Evolutionary conservation across 768 basidiomycete species (phyloP).

Genomic region (Saitozyma sp.): DNA sequence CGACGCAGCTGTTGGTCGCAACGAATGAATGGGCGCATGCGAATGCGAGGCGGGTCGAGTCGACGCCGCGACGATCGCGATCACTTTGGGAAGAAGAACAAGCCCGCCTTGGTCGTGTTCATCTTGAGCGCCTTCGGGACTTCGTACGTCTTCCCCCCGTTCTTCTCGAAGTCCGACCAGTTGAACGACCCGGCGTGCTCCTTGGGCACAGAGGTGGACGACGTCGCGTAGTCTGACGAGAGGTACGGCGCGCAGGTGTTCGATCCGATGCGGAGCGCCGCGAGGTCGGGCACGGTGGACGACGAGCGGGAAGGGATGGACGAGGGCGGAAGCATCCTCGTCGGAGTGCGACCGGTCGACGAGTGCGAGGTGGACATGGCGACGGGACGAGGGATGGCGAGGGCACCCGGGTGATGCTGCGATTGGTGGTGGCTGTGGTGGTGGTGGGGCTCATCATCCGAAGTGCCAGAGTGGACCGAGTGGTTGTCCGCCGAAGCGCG

Average conservation of each 20-base stretch:
- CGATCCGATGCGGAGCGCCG: constrained; percentile 9
- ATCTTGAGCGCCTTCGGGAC: constrained; percentile 35
- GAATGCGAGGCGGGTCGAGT: too few species aligned
- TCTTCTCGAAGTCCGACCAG: constrained; percentile 36
- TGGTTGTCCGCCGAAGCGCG: background rate
- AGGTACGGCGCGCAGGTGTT: constrained; percentile 2
- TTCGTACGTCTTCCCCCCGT: constrained; percentile 41
- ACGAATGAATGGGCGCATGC: too few species aligned
- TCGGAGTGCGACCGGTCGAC: constrained; percentile 8
- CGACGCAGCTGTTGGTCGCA: too few species aligned
- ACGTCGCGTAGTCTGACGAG: background rate
- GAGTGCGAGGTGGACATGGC: constrained; percentile 1
- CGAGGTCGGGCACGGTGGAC: constrained; percentile 19
- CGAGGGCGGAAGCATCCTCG: constrained; percentile 2
- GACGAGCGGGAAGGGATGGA: background rate
- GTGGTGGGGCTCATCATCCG: constrained; percentile 2
- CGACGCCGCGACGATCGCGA: background rate
- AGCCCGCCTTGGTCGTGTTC: constrained; percentile 31
- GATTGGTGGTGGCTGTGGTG: background rate
- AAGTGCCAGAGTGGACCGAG: background rate
- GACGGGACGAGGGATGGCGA: constrained; percentile 8
- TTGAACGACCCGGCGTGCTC: constrained; percentile 21
- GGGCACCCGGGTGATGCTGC: constrained; percentile 3
- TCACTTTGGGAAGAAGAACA: constrained; percentile 38
- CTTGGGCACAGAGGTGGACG: constrained; percentile 2